Percentiles rank a stretch among this genome's conserved stretches.
These are phyloP conservation scores for Prunus mongolica DNA, from an alignment of 306 rosid species.

Conservation along the genomic window DNA sequence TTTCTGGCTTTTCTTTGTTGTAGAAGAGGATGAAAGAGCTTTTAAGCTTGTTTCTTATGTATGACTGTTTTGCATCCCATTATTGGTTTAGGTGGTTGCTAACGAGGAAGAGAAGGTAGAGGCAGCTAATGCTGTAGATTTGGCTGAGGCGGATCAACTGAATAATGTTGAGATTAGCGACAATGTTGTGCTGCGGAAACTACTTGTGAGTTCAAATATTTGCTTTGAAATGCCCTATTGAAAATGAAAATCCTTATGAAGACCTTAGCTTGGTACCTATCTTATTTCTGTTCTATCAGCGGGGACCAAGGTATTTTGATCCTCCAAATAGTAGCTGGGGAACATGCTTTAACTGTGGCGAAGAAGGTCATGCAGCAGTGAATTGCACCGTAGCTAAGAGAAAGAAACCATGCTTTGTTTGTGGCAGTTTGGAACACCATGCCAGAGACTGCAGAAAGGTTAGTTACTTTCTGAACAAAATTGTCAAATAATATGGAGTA, in stretches of 20 bases:
- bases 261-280: conserved; percentile 48
- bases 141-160: conserved; percentile 27
- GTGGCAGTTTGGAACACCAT: conserved; percentile 84
- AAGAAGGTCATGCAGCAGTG: conserved; percentile 80
- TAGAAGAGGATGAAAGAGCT: background rate
- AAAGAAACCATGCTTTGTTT: conserved; percentile 81
- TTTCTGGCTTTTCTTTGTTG: background rate
- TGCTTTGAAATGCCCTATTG: conserved; percentile 32
- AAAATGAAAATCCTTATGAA: conserved; percentile 28
- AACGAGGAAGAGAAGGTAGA: conserved; percentile 30
- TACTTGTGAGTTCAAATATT: conserved; percentile 76
- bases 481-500: background rate
- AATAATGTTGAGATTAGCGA: conserved; percentile 30
- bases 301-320: conserved; percentile 97
- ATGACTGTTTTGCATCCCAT: background rate
- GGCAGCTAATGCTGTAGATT: background rate
- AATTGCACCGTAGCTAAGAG: conserved; percentile 65
- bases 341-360: conserved; percentile 81
- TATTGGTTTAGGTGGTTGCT: conserved; percentile 33
- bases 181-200: conserved; percentile 71
- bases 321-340: conserved; percentile 89
- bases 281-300: conserved; percentile 56
- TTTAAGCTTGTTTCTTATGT: conserved; percentile 1
- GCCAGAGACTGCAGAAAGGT: conserved; percentile 73
- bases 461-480: background rate